A percentile compares a stretch with the other conserved stretches of the same genome.
Conservation (phyloP, 2,329 filamentous ascomycete genomes). For the Didymella glomerata region DNA sequence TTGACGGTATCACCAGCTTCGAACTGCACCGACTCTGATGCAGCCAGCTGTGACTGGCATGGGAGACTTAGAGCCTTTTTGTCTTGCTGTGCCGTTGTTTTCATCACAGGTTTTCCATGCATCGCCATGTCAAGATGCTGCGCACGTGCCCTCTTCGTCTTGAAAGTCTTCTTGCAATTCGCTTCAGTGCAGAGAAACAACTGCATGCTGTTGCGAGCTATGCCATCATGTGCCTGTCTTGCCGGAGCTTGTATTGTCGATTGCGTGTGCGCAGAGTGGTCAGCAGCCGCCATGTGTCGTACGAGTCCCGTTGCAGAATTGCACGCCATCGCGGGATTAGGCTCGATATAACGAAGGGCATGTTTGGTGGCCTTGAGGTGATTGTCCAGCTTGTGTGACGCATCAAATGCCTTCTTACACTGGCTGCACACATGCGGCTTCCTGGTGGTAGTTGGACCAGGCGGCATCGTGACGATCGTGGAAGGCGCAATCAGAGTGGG, state of each 20-base stretch:
- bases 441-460: neutral
- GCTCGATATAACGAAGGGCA: neutral
- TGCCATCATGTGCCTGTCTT: too few relatives aligned
- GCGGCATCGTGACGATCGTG: neutral
- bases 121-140: neutral
- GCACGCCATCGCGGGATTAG: neutral
- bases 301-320: neutral
- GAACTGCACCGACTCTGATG: neutral
- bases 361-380: neutral
- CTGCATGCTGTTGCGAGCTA: neutral
- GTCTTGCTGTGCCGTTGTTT: neutral
- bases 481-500: neutral
- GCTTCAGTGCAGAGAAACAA: neutral
- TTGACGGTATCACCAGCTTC: neutral
- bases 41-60: neutral
- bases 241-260: neutral
- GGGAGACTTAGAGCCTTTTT: neutral
- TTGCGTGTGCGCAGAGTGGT: neutral
- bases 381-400: neutral
- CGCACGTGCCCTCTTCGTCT: neutral
- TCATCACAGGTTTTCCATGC: neutral
- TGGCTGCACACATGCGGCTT: neutral
- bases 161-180: neutral
- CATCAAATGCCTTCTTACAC: neutral
- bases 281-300: neutral